Conservation (phyloP, 2,329 filamentous ascomycete genomes). For the Phialophora verrucosa region DNA sequence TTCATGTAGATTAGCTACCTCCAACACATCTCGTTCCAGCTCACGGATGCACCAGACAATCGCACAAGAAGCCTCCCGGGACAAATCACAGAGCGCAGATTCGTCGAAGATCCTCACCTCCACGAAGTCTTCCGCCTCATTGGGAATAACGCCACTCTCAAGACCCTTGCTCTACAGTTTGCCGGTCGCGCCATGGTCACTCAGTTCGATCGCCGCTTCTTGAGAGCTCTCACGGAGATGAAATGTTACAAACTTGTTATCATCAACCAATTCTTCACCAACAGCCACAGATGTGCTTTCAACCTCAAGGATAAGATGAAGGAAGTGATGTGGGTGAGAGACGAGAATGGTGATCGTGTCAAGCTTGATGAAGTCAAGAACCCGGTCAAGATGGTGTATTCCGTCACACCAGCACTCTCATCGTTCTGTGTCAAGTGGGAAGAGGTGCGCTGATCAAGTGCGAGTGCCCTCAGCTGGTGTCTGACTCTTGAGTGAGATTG, state of each 20-base stretch:
- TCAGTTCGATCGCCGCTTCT: conserved; percentile 47
- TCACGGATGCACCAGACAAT: conserved; percentile 54
- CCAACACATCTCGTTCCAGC: conserved; percentile 52
- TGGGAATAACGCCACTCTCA: conserved; percentile 49
- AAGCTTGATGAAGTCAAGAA: neutral
- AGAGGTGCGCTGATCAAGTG: neutral
- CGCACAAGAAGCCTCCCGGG: conserved; percentile 39
- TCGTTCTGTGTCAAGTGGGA: neutral
- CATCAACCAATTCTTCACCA: neutral
- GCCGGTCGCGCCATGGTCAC: conserved; percentile 47
- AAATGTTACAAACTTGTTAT: neutral
- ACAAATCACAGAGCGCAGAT: conserved; percentile 48
- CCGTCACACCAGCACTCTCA: neutral
- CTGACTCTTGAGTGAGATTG: neutral
- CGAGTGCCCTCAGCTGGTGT: neutral
- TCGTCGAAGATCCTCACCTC: conserved; percentile 55
- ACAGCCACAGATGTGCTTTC: neutral
- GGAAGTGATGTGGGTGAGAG: neutral
- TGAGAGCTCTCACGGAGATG: conserved; percentile 50
- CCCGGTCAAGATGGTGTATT: neutral
- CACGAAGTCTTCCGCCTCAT: conserved; percentile 54
- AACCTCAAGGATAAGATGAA: conserved; percentile 2
- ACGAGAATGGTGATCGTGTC: neutral
- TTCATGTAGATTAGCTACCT: conserved; percentile 46
- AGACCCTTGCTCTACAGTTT: conserved; percentile 51